phyloP scores from a whole-genome alignment of 306 rosid species.

The Abrus pulchellus region DNA sequence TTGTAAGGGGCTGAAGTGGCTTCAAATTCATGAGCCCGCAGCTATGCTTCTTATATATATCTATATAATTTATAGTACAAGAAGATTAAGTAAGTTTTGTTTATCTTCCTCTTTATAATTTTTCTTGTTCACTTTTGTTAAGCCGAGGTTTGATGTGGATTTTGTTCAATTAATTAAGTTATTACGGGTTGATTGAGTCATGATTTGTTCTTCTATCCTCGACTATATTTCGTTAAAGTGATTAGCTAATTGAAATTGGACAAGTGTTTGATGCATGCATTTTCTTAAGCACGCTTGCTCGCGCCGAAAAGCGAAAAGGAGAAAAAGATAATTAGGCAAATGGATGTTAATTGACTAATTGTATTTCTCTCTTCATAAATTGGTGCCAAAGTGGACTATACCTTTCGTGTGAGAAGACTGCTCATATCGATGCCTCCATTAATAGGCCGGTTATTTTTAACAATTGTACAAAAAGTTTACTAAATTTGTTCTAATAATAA shows the following conservation, averaged over 20 bases:
- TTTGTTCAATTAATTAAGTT: not conserved
- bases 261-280: constrained; percentile 32
- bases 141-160: not conserved
- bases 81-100: not conserved
- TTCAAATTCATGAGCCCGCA: constrained; percentile 71
- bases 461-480: too few relatives aligned
- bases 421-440: too few relatives aligned
- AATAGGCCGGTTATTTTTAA: too few relatives aligned
- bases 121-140: not conserved
- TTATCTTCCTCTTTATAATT: not conserved
- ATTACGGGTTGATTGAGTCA: not conserved
- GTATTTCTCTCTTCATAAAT: constrained; percentile 31
- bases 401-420: constrained; percentile 28
- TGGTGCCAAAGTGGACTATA: constrained; percentile 38
- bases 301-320: constrained; percentile 49
- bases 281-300: constrained; percentile 30
- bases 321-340: constrained; percentile 10
- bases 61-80: not conserved
- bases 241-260: constrained; percentile 7
- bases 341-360: not conserved
- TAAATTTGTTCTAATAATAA: too few relatives aligned
- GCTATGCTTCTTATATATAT: constrained; percentile 49
- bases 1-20: constrained; percentile 76
- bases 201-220: not conserved
- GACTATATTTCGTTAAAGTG: not conserved